phyloP scores from a whole-genome alignment of 306 rosid genomes.

The Begonia fuchsioides region DNA sequence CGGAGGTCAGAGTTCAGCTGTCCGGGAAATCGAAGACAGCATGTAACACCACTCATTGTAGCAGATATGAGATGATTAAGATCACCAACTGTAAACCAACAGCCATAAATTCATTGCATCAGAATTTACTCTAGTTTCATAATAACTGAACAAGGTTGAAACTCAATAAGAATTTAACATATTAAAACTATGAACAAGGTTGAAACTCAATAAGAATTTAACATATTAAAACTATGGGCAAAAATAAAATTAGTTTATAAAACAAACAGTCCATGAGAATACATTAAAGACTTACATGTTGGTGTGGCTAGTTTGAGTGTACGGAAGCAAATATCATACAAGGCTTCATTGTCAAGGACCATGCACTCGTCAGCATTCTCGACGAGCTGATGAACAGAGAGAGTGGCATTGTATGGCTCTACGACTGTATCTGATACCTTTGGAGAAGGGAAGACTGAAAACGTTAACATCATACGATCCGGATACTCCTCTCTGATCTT shows the following conservation, averaged over 20 bases:
- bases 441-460: constrained; percentile 66
- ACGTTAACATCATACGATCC: constrained; percentile 44
- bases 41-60: constrained; percentile 83
- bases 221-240: too few species aligned
- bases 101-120: background rate
- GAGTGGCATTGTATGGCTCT: constrained; percentile 87
- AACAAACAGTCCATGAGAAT: background rate
- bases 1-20: constrained; percentile 59
- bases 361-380: constrained; percentile 84
- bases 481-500: constrained; percentile 47
- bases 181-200: too few species aligned
- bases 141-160: too few species aligned
- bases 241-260: too few species aligned
- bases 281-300: constrained; percentile 41
- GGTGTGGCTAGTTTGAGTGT: constrained; percentile 71
- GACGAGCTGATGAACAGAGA: constrained; percentile 80
- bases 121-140: background rate
- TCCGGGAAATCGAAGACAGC: constrained; percentile 81
- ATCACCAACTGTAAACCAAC: constrained; percentile 46
- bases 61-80: constrained; percentile 82
- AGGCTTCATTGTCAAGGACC: constrained; percentile 85
- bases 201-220: too few species aligned
- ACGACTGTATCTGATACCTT: constrained; percentile 84
- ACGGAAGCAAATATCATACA: constrained; percentile 74
- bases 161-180: too few species aligned